Conservation (phyloP, 495 filamentous ascomycete species). For the Daldinia grandis region DNA sequence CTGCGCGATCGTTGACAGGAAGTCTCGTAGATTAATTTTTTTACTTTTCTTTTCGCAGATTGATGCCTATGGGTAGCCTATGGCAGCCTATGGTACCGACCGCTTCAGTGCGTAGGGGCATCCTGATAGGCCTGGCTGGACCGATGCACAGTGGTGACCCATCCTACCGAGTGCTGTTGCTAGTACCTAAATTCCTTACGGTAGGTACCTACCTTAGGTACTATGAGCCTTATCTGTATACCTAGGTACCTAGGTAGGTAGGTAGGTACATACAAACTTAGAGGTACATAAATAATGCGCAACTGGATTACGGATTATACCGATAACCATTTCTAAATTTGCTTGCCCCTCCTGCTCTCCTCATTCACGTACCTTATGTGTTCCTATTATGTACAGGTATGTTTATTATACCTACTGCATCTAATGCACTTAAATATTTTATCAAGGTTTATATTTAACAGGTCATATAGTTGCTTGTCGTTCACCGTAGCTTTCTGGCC, state of each 20-base stretch:
- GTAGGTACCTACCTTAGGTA: not conserved
- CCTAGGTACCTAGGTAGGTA: too few species aligned
- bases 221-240: not conserved
- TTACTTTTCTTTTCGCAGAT: conserved; percentile 18
- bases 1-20: conserved; percentile 21
- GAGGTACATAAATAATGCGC: not conserved
- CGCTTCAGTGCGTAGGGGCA: conserved; percentile 15
- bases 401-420: too few species aligned
- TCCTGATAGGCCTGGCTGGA: conserved; percentile 6
- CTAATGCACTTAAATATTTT: too few species aligned
- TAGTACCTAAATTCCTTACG: conserved; percentile 7
- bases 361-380: not conserved
- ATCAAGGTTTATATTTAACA: too few species aligned
- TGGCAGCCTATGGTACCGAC: not conserved
- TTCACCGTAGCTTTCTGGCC: too few species aligned
- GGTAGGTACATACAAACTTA: too few species aligned
- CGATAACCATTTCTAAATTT: not conserved
- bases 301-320: not conserved
- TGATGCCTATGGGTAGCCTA: conserved; percentile 28
- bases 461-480: too few species aligned
- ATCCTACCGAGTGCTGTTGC: conserved; percentile 13
- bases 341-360: conserved; percentile 17
- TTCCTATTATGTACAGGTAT: not conserved
- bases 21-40: conserved; percentile 36
- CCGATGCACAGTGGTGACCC: conserved; percentile 15